Percentiles rank a stretch among this genome's conserved stretches.
These are phyloP conservation scores for Diaporthe velutina DNA, from an alignment of 2,329 filamentous ascomycete species.

Conservation along the genomic window DNA sequence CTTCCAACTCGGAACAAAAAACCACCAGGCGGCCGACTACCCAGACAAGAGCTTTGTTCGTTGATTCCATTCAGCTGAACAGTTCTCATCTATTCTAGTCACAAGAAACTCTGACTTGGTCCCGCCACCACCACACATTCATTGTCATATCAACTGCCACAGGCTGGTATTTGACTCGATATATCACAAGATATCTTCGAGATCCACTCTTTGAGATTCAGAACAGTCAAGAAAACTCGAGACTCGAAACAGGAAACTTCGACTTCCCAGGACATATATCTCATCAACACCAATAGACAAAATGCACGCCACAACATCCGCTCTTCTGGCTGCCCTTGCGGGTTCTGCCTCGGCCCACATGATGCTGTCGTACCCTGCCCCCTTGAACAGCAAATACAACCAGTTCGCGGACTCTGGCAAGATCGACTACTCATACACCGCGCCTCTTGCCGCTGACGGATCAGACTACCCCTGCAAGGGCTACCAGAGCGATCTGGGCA, in stretches of 20 bases:
- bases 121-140: conserved; percentile 28
- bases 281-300: background rate
- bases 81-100: background rate
- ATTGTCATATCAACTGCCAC: conserved; percentile 22
- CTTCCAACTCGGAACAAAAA: conserved; percentile 13
- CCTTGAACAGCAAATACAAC: conserved; percentile 67
- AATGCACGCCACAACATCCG: conserved; percentile 25
- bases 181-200: conserved; percentile 1
- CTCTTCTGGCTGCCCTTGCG: conserved; percentile 56
- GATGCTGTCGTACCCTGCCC: conserved; percentile 66
- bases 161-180: conserved; percentile 28
- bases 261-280: conserved; percentile 2
- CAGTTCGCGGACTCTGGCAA: conserved; percentile 56
- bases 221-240: conserved; percentile 16
- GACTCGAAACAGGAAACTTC: background rate
- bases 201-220: conserved; percentile 12
- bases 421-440: conserved; percentile 80
- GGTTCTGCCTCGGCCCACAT: conserved; percentile 66
- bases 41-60: conserved; percentile 21
- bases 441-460: conserved; percentile 71
- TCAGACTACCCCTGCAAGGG: conserved; percentile 84
- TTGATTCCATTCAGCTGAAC: background rate
- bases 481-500: conserved; percentile 62
- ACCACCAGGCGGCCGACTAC: background rate
- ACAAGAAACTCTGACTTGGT: background rate